Evolutionary conservation across 345 rosid genomes (phyloP).

Genomic region (Brassica napus): Da-Ae NC_063442.1:9575001-9575500

Average conservation of each 20-base stretch:
- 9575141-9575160: constrained; percentile 14
- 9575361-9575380: neutral
- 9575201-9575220: neutral
- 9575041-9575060: neutral
- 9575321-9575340: neutral
- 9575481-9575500: no score
- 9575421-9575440: no score
- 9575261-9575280: neutral
- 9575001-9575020: neutral
- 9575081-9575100: neutral
- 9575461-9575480: no score
- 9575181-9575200: constrained; percentile 32
- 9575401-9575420: no score
- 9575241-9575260: neutral
- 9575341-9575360: neutral
- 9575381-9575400: neutral
- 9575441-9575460: no score
- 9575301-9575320: neutral
- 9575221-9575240: neutral
- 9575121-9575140: neutral
- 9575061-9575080: neutral
- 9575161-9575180: constrained; percentile 16
- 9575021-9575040: neutral
- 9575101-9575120: neutral
- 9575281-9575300: neutral